Evolutionary conservation across 257 asterid genomes (phyloP).

Genomic region (Ocimum tenuiflorum): DNA sequence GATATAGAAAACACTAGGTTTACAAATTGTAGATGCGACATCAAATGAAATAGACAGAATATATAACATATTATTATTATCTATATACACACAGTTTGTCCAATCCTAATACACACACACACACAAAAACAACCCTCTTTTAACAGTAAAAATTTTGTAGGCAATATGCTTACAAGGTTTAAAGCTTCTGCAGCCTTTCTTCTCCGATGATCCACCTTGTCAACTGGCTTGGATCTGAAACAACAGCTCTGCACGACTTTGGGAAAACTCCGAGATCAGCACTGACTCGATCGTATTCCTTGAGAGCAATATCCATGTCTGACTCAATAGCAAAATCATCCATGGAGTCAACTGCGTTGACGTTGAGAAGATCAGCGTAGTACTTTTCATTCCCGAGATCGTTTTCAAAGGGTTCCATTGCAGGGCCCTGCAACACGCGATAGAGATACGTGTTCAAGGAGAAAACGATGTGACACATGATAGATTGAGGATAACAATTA

Average conservation of each 20-base stretch:
- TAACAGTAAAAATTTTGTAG: background rate
- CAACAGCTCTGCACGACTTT: conserved; percentile 62
- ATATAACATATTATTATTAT: no score
- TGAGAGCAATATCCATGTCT: conserved; percentile 72
- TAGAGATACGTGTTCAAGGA: no score
- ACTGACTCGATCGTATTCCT: conserved; percentile 42
- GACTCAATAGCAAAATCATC: conserved; percentile 57
- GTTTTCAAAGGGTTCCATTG: conserved; percentile 67
- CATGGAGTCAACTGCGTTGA: conserved; percentile 45
- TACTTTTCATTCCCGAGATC: conserved; percentile 71
- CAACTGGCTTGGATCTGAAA: conserved; percentile 80
- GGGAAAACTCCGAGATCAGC: conserved; percentile 83
- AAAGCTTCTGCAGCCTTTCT: conserved; percentile 51
- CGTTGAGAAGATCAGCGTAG: conserved; percentile 50
- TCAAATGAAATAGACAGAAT: no score
- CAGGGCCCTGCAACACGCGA: conserved; percentile 52
- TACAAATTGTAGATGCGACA: background rate
- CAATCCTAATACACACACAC: background rate
- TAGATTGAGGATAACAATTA: no score
- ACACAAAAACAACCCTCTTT: background rate
- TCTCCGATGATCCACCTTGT: conserved; percentile 92
- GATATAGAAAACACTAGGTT: no score
- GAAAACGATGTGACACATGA: background rate
- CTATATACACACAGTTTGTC: background rate
- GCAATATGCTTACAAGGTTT: background rate